Evolutionary conservation across 768 basidiomycete genomes (phyloP).

Genomic region (Lanmaoa rubissima): DNA sequence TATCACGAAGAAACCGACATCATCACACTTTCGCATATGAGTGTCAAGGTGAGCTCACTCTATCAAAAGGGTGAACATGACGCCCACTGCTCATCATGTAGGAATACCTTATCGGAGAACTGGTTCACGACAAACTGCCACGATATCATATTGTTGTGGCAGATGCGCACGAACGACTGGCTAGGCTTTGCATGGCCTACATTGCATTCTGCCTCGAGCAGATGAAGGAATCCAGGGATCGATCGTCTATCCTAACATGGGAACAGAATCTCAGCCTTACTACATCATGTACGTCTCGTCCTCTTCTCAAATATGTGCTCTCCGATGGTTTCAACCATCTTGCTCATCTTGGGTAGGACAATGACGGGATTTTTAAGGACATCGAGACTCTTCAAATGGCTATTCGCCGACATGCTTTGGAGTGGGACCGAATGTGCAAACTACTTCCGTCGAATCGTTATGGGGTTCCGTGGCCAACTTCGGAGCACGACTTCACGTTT

Average conservation of each 20-base stretch:
- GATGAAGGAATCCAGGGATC: background rate
- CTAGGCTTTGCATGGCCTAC: conserved; percentile 9
- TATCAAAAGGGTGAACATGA: too few relatives aligned
- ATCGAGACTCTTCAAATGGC: background rate
- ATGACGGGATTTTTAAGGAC: background rate
- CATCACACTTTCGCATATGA: conserved; percentile 8
- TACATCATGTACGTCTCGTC: background rate
- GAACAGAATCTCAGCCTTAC: background rate
- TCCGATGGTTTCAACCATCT: conserved; percentile 1
- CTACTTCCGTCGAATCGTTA: background rate
- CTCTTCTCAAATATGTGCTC: conserved; percentile 5
- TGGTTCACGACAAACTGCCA: background rate
- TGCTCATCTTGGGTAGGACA: background rate
- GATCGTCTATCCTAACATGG: background rate
- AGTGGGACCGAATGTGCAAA: conserved; percentile 1
- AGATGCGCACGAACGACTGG: conserved; percentile 1
- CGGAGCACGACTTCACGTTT: background rate
- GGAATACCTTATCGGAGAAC: conserved; percentile 9
- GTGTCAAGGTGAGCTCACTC: conserved; percentile 5
- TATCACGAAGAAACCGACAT: conserved; percentile 3
- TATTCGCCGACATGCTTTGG: background rate
- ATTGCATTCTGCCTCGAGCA: conserved; percentile 4
- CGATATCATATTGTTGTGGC: conserved; percentile 2
- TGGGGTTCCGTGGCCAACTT: background rate
- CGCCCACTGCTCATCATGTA: background rate